Base-by-base conservation (phyloP, 2,329 filamentous ascomycete genomes). In the Scopulariopsis brevicaulis region DNA sequence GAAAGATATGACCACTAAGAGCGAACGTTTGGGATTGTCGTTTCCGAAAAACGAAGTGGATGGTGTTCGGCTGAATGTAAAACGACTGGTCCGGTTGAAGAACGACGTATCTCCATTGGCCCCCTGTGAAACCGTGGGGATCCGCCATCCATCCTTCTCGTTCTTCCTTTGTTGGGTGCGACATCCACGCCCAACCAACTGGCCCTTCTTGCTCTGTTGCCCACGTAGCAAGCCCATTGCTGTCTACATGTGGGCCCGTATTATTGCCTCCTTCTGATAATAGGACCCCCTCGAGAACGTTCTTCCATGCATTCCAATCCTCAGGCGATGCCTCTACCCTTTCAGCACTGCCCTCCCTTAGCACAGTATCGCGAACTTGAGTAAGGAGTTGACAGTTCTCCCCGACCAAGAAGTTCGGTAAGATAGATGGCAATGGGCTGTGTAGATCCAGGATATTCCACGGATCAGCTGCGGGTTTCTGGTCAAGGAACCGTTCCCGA, bases 1-100 rank as follows among this genome's bases (percentile, higher is more conserved):
- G 68, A 55, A 70, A 61, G 8, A 70, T 60, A 57, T 71, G 68
- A 8, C 68, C 68, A 46, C 68, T 66, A 20, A 70, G 63, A 14
- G 68, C 69, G 10, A 70, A 61, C 20, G 68, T 70, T 57, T 67
- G 64, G 53, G 60, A 57, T 28, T 63, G 63, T 48, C 11, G 43
- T 53, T 63, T 56, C 50, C 68, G 64, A 55, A 71, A 71, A 2
- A 71, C 68, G 56, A 67, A 68, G 60, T 71, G 68, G 52, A 71
- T 66, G 7, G 66, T 71, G 56, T 69, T 69, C 20, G 67, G 65
- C 43, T 62, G 59, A 58, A 71, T 71, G 56, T 68, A 70, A 12
- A 71, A 64, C 2, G 69, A 67, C 64, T 71, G 66, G 10, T 68
- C 69, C 1, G 68, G 67, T 55, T 64, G 63, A 18, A 71, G 64